Conservation (phyloP, 1,139 yeast species). For the Yamadazyma mexicana region DNA sequence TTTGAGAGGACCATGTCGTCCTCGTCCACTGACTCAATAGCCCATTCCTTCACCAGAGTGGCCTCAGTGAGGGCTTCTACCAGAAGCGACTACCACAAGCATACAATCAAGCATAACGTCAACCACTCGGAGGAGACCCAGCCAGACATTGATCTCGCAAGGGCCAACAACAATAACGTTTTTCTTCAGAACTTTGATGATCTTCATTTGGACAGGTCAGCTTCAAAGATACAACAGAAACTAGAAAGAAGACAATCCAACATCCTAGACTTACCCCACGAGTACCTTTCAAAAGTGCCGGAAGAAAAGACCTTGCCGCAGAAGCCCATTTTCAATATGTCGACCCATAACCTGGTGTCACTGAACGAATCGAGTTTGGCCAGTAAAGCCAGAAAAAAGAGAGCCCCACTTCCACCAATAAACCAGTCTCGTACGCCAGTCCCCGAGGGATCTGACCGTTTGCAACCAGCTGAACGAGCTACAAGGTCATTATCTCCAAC, state of each 20-base stretch:
- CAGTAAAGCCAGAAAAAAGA: slow-evolving; percentile 32
- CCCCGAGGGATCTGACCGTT: neutral
- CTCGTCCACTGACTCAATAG: slow-evolving; percentile 27
- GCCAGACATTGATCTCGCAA: slow-evolving; percentile 7
- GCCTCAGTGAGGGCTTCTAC: slow-evolving; percentile 41
- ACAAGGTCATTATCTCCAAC: slow-evolving; percentile 5
- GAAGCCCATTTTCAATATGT: neutral
- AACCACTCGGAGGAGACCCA: slow-evolving; percentile 2
- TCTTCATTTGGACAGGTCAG: slow-evolving; percentile 7
- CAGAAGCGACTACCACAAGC: slow-evolving; percentile 38
- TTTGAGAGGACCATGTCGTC: no score
- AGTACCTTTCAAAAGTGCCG: slow-evolving; percentile 22
- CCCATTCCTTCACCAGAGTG: slow-evolving; percentile 28
- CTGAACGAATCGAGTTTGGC: slow-evolving; percentile 13
- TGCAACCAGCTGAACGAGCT: slow-evolving; percentile 1
- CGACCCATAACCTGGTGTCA: neutral
- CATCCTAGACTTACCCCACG: slow-evolving; percentile 37
- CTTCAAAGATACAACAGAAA: slow-evolving; percentile 5
- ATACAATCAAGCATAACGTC: slow-evolving; percentile 32
- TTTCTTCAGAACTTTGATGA: slow-evolving; percentile 9
- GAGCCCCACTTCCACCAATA: slow-evolving; percentile 43
- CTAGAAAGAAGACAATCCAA: slow-evolving; percentile 15
- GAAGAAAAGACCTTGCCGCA: slow-evolving; percentile 1
- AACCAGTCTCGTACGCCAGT: slow-evolving; percentile 10
- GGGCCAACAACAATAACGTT: slow-evolving; percentile 23